Evolutionary conservation across 176 grass and related monocot species (phyloP).

Genomic region (Leersia perrieri): DNA sequence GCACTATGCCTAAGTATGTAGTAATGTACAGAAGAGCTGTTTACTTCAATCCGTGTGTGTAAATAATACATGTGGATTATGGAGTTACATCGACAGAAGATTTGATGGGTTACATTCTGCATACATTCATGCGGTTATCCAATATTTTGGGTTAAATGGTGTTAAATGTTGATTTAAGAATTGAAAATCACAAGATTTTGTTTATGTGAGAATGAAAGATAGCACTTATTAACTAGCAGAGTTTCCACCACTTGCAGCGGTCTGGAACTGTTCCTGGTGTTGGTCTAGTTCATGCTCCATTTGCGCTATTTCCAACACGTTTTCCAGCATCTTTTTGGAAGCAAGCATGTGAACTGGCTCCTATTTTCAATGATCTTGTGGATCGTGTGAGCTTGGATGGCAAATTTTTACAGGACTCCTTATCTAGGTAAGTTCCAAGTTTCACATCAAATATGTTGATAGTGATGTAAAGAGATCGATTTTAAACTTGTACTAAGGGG

Average conservation of each 20-base stretch:
- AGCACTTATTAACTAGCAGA: constrained; percentile 2
- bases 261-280: constrained; percentile 78
- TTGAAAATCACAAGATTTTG: neutral
- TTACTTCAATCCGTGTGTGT: neutral
- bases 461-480: neutral
- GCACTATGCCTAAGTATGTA: neutral
- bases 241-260: constrained; percentile 44
- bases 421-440: constrained; percentile 59
- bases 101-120: neutral
- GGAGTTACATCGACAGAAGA: neutral
- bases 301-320: constrained; percentile 55
- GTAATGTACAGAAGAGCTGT: neutral
- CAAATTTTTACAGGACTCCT: constrained; percentile 71
- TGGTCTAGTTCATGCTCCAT: constrained; percentile 85
- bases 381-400: constrained; percentile 93
- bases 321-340: constrained; percentile 59
- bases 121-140: neutral
- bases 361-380: constrained; percentile 86
- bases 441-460: neutral
- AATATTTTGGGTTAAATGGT: neutral
- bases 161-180: neutral
- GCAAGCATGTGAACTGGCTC: constrained; percentile 77
- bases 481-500: neutral
- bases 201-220: neutral
- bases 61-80: neutral